Base-by-base conservation (phyloP, 768 basidiomycete genomes). In the Tremella yokohamensis region DNA sequence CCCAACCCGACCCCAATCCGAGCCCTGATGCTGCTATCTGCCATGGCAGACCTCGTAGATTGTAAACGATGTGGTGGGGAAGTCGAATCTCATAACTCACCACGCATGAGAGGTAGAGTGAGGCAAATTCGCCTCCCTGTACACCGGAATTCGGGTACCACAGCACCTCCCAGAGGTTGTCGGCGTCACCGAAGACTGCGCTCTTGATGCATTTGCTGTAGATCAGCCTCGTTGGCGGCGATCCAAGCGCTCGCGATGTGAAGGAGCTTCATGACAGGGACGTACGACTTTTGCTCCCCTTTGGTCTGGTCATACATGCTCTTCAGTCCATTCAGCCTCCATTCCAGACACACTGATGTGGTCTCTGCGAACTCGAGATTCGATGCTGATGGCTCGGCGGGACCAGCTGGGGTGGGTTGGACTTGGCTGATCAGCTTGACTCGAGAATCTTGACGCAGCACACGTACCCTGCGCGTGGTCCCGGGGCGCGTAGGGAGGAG, bases 71-170 rank as follows among this genome's bases (percentile, higher is more conserved):
- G n/a, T 34, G 29, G 11, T 6, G 11, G 29, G 11, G 11, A 34
- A 11, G 29, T 20, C 40, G 49, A 16, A 34, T 16, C 13, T 52
- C 56, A 45, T 3, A 16, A 70, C 84, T 52, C 57, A 89, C 89
- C 79, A 90, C 88, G 60, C 89, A 89, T 9, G 86, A 86, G 20
- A 91, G 80, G 74, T 89, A 90, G 40, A 91, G 70, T 73, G 87
- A 88, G 29, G 89, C 82, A 66, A 82, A 87, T 16, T 82, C 81
- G 4, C 82, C 80, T 2, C 80, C 81, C 12, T 79, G 72, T 18
- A 81, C 82, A 0, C 88, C 88, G 40, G 87, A 85, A 71, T 89
- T 90, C 4, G 89, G 82, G 70, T 91, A 92, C 77, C 90, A 90
- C 47, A 92, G 74, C 45, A 90, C 85, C 84, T 90, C 65, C 54